Conservation (phyloP, 257 asterid species). For the Nicotiana obtusifolia region DNA sequence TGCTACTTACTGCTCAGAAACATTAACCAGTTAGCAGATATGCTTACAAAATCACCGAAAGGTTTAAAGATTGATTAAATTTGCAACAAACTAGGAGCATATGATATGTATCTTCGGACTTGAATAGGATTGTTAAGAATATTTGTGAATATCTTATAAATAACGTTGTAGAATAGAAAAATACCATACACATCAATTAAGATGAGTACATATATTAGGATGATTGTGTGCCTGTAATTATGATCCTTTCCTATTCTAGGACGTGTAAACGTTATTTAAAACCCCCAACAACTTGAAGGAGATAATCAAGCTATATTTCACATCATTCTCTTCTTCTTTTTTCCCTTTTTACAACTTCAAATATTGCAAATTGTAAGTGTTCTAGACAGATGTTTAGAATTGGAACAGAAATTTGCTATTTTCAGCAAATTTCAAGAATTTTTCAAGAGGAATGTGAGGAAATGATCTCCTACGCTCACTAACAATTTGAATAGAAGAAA, state of each 20-base stretch:
- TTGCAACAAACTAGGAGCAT: neutral
- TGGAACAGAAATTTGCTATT: neutral
- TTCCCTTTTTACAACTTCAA: neutral
- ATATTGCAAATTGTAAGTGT: neutral
- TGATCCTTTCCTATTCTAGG: neutral
- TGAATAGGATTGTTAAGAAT: neutral
- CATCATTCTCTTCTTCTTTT: neutral
- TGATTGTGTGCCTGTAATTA: neutral
- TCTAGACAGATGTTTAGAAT: neutral
- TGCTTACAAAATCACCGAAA: neutral
- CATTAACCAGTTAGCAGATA: neutral
- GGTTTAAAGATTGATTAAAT: neutral
- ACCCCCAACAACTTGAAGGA: neutral
- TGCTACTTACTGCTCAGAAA: conserved; percentile 3
- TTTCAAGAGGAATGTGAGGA: neutral
- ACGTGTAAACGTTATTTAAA: neutral
- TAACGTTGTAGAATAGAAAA: neutral
- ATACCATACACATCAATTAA: neutral
- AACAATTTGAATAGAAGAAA: too few species aligned
- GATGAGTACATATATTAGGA: neutral
- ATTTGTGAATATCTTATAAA: neutral
- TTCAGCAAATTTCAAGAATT: neutral
- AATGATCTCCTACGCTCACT: too few species aligned
- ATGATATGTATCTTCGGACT: neutral
- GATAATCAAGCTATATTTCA: neutral